Percentiles rank a stretch among this genome's conserved stretches.
phyloP scores from a whole-genome alignment of 306 rosid species.

The Crotalaria pallida region DNA sequence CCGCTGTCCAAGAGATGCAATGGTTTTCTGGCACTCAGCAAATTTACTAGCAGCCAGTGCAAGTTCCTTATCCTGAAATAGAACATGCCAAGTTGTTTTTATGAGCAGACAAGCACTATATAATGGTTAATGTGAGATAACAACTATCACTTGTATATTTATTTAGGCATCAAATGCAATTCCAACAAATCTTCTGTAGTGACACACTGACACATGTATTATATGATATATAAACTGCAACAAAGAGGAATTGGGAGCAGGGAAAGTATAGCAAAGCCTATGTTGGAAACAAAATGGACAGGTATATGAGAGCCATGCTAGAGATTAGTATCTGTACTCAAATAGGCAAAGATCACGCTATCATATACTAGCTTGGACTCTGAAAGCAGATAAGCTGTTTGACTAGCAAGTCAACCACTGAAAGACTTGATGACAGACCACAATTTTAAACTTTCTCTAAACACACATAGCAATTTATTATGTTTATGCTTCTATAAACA shows the following conservation, averaged over 20 bases:
- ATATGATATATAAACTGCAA: not conserved
- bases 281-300: not conserved
- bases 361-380: not conserved
- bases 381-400: not conserved
- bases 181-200: not conserved
- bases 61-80: constrained; percentile 66
- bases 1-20: constrained; percentile 72
- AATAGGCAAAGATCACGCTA: not conserved
- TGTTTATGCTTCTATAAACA: not conserved
- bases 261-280: not conserved
- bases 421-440: not conserved
- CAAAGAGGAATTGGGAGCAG: not conserved
- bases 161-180: not conserved
- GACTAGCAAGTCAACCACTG: not conserved
- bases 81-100: constrained; percentile 2
- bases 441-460: not conserved
- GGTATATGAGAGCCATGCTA: not conserved
- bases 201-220: not conserved
- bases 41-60: constrained; percentile 60
- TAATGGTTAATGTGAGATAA: not conserved
- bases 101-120: not conserved
- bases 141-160: not conserved
- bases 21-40: constrained; percentile 77
- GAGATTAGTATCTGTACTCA: not conserved
- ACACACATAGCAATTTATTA: not conserved